These are phyloP conservation scores for Singerocomus inundabilis DNA, from an alignment of 1,284 basidiomycete species.

Conservation along the genomic window DNA sequence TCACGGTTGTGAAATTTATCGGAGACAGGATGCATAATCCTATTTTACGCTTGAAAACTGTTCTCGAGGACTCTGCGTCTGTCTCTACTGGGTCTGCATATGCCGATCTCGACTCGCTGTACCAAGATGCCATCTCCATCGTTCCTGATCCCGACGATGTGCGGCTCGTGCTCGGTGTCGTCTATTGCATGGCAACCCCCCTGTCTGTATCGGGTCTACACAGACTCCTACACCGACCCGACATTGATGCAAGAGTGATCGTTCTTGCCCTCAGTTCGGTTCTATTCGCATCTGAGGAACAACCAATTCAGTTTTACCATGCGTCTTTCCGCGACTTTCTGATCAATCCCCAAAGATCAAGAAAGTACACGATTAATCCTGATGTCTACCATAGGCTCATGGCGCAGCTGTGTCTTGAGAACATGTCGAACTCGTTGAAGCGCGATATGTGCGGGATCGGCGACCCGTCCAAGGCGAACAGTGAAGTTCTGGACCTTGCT, in stretches of 20 bases:
- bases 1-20: slow-evolving; percentile 23
- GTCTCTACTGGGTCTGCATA: slow-evolving; percentile 14
- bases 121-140: slow-evolving; percentile 21
- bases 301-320: slow-evolving; percentile 26
- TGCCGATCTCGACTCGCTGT: slow-evolving; percentile 21
- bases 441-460: slow-evolving; percentile 25
- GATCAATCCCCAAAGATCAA: slow-evolving; percentile 14
- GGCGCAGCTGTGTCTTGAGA: slow-evolving; percentile 20
- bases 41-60: slow-evolving; percentile 11
- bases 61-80: slow-evolving; percentile 12
- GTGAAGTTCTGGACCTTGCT: slow-evolving; percentile 22
- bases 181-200: slow-evolving; percentile 20
- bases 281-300: slow-evolving; percentile 21
- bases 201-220: slow-evolving; percentile 19
- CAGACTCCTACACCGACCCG: slow-evolving; percentile 11
- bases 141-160: slow-evolving; percentile 18
- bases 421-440: slow-evolving; percentile 20
- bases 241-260: slow-evolving; percentile 19
- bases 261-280: slow-evolving; percentile 22
- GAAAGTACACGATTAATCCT: slow-evolving; percentile 17
- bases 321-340: slow-evolving; percentile 25
- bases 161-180: slow-evolving; percentile 20
- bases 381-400: slow-evolving; percentile 17
- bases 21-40: slow-evolving; percentile 17
- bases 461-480: slow-evolving; percentile 21